phyloP scores from a whole-genome alignment of 306 rosid species.

The Inga leiocalycina region DNA sequence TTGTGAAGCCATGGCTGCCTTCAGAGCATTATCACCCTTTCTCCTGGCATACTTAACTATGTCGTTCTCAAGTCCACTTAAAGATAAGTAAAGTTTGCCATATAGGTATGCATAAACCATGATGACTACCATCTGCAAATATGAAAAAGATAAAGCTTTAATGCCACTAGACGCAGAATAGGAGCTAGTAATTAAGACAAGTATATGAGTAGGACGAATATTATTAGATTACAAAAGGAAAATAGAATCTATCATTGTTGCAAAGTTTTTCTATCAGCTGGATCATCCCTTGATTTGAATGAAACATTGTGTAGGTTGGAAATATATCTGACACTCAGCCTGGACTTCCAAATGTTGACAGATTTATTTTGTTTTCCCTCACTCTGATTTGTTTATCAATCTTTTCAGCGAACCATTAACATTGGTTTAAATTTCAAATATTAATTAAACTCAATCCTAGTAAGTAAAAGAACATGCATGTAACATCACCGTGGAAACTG shows the following conservation, averaged over 20 bases:
- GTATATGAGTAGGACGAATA: neutral
- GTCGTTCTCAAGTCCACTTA: constrained; percentile 87
- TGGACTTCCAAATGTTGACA: constrained; percentile 2
- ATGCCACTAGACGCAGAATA: constrained; percentile 18
- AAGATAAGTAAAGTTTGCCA: constrained; percentile 83
- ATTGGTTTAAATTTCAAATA: constrained; percentile 14
- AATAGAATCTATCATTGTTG: neutral
- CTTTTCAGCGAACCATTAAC: constrained; percentile 11
- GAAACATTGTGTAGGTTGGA: neutral
- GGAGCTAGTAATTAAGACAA: neutral
- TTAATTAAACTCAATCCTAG: neutral
- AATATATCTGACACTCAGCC: neutral
- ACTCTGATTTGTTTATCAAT: constrained; percentile 12
- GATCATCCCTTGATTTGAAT: neutral
- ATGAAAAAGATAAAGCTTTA: constrained; percentile 35
- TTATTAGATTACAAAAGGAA: neutral
- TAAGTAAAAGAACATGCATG: neutral
- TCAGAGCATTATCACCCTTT: constrained; percentile 63
- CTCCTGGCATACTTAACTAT: constrained; percentile 66
- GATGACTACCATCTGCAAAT: constrained; percentile 70
- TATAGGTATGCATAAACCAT: constrained; percentile 81
- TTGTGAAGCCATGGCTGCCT: constrained; percentile 83
- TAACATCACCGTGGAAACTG: neutral
- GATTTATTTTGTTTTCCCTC: constrained; percentile 17
- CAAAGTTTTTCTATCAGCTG: constrained; percentile 6